Percentiles rank a stretch among this genome's conserved stretches.
Conservation (phyloP, 129 eudicot species). For the Flaveria ramosissima region DNA sequence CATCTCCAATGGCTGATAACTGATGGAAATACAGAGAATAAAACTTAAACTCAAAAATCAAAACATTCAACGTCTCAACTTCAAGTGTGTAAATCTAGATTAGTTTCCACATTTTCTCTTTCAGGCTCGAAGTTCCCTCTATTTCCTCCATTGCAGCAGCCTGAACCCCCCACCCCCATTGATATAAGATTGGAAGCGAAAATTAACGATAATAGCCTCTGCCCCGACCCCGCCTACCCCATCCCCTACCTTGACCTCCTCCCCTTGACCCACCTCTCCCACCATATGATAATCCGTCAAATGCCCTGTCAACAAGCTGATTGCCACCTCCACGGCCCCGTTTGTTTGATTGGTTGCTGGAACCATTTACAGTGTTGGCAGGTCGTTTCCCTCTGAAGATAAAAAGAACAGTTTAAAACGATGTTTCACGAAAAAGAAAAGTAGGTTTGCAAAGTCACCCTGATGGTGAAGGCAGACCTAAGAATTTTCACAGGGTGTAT, state of each 20-base stretch:
- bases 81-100: conserved; percentile 22
- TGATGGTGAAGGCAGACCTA: background rate
- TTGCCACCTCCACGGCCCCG: conserved; percentile 61
- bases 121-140: conserved; percentile 11
- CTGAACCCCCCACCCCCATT: background rate
- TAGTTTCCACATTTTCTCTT: background rate
- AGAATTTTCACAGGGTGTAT: too few species aligned
- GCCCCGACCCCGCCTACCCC: conserved; percentile 71
- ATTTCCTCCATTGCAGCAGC: conserved; percentile 14
- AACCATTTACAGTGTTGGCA: conserved; percentile 49
- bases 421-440: too few species aligned
- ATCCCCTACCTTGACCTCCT: conserved; percentile 52
- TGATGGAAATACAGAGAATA: conserved; percentile 15
- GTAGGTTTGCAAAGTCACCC: background rate
- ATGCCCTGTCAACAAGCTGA: conserved; percentile 61
- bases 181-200: conserved; percentile 4
- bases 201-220: conserved; percentile 46
- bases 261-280: conserved; percentile 60
- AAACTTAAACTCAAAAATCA: background rate
- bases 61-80: conserved; percentile 4
- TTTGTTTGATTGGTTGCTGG: conserved; percentile 46
- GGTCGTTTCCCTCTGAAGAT: conserved; percentile 64
- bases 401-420: background rate
- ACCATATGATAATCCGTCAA: conserved; percentile 53
- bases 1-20: background rate